Conservation (phyloP, 2,329 filamentous ascomycete genomes). For the Hymenoscyphus repandus region DNA sequence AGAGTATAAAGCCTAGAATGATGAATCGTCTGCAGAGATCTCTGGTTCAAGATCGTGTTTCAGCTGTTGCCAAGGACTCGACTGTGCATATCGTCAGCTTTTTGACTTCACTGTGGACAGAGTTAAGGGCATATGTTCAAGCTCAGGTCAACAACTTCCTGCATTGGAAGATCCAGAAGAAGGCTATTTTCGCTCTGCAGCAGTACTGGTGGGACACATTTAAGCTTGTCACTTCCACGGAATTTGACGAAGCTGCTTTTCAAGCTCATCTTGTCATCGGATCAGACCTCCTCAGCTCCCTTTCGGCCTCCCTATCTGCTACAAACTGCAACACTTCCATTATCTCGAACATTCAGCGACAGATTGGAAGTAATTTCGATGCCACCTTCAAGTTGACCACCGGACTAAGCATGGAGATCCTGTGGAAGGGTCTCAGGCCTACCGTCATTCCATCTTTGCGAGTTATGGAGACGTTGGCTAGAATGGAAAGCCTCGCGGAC, state of each 20-base stretch:
- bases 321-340: slow-evolving; percentile 1
- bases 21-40: slow-evolving; percentile 59
- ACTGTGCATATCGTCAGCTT: slow-evolving; percentile 51
- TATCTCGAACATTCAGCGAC: slow-evolving; percentile 28
- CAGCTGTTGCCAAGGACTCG: slow-evolving; percentile 54
- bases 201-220: slow-evolving; percentile 53
- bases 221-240: slow-evolving; percentile 37
- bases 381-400: slow-evolving; percentile 67
- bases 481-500: slow-evolving; percentile 50
- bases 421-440: slow-evolving; percentile 73
- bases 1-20: slow-evolving; percentile 43
- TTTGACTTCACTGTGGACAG: slow-evolving; percentile 38
- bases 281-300: slow-evolving; percentile 15
- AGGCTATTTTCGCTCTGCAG: slow-evolving; percentile 38
- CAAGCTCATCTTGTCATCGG: slow-evolving; percentile 53
- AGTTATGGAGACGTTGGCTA: slow-evolving; percentile 41
- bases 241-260: slow-evolving; percentile 59
- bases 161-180: slow-evolving; percentile 33
- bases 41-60: slow-evolving; percentile 46
- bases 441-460: slow-evolving; percentile 43
- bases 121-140: slow-evolving; percentile 41
- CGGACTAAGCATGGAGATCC: slow-evolving; percentile 71
- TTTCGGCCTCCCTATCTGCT: slow-evolving; percentile 2
- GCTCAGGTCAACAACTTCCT: slow-evolving; percentile 24
- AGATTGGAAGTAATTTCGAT: slow-evolving; percentile 54